Evolutionary conservation across 1,284 basidiomycete genomes (phyloP).

Genomic region (Afroboletus lepidellus): DNA sequence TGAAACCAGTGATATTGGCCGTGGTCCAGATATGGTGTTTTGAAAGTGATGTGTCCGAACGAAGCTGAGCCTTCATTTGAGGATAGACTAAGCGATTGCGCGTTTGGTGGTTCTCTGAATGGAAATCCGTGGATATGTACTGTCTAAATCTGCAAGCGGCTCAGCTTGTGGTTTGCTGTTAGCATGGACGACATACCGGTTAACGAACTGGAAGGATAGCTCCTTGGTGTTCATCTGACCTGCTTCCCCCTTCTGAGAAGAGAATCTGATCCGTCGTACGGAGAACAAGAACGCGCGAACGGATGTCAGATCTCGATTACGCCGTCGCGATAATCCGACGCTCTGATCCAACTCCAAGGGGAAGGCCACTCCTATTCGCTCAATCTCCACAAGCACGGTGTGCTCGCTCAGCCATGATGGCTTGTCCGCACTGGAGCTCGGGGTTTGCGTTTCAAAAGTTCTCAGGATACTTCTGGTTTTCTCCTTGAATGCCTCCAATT

Average conservation of each 20-base stretch:
- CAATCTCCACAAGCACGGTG: conserved; percentile 61
- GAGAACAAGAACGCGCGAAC: conserved; percentile 84
- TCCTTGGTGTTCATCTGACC: conserved; percentile 72
- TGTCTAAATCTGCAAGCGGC: conserved; percentile 67
- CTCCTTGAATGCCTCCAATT: conserved; percentile 80
- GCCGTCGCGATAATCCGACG: conserved; percentile 45
- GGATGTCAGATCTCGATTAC: conserved; percentile 40
- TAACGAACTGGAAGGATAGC: conserved; percentile 83
- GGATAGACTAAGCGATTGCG: conserved; percentile 80
- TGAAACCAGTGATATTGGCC: conserved; percentile 83
- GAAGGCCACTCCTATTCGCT: conserved; percentile 81
- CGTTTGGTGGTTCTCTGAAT: conserved; percentile 66
- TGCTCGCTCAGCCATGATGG: conserved; percentile 67
- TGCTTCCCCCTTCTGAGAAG: conserved; percentile 71
- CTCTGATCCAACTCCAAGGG: conserved; percentile 64
- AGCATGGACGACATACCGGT: conserved; percentile 47
- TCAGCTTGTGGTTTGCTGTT: conserved; percentile 9
- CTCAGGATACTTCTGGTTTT: conserved; percentile 70
- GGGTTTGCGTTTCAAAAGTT: conserved; percentile 66
- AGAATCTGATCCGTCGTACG: conserved; percentile 71
- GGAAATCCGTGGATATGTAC: conserved; percentile 65
- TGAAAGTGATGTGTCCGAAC: conserved; percentile 50
- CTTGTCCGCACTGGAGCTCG: conserved; percentile 40
- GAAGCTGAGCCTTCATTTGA: conserved; percentile 74
- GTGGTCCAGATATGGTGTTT: conserved; percentile 63